Base-by-base conservation (phyloP, 1,284 basidiomycete genomes). In the Amylostereum chailletii region DNA sequence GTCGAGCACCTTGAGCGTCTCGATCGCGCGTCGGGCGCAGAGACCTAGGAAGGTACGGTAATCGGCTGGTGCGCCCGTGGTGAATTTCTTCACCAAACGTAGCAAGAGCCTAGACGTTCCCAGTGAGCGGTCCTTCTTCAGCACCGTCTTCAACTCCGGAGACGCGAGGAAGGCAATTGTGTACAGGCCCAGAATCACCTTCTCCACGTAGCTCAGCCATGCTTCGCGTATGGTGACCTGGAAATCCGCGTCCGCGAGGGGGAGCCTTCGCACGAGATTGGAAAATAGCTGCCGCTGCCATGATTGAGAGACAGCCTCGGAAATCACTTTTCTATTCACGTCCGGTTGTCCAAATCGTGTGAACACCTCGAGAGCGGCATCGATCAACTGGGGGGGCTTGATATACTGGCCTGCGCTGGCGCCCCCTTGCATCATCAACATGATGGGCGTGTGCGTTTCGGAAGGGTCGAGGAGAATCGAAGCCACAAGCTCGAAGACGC, bases 131-230 rank as follows among this genome's bases (percentile, higher is more conserved):
- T 82, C 71, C 41, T 68, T 61, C 55, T 88, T 86, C 57, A 94
- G 75, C 50, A 69, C 73, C 48, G 74, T 66, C 67, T 95, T 92
- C 51, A 93, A 63, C 33, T 74, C 67, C 1, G 83, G 81, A 1
- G 91, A 77, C 3, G 92, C 80, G 44, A 95, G 72, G 72, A 94
- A 97, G 5, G 86, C 82, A 52, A 98, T 70, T 34, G 86, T 85
- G 70, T 96, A 97, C 38, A 96, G 76, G 11, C 79, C 79, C 72
- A 94, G 80, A 26, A 87, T 74, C 41, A 79, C 69, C 52, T 88
- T 84, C 69, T 95, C 91, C 55, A 87, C 68, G 64, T 91, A 89
- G 39, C 82, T 80, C 42, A 94, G 67, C 77, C 89, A 90, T 26
- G 74, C 64, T 46, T 86, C 81, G 45, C 72, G 69, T 52, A 68